A percentile compares a stretch with the other conserved stretches of the same genome.
Evolutionary conservation across 2,329 filamentous ascomycete genomes (phyloP).

Genomic region (Sordariomycetes sp.): DNA sequence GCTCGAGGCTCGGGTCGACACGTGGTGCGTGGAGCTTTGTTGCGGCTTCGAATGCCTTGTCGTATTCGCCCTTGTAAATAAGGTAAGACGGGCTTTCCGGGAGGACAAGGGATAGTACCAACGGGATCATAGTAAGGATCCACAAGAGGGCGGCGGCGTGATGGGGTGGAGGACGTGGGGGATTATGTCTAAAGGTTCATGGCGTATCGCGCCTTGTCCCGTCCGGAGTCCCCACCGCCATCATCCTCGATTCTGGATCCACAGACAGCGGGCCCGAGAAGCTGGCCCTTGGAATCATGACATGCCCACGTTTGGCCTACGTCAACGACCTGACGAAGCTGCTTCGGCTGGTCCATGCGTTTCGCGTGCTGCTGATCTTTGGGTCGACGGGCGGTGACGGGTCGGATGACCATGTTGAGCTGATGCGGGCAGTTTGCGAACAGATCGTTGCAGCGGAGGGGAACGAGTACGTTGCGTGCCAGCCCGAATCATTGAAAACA

Average conservation of each 20-base stretch:
- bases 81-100: conserved; percentile 29
- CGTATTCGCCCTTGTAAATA: conserved; percentile 3
- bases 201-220: conserved; percentile 11
- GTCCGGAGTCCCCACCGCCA: conserved; percentile 15
- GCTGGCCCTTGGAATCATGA: conserved; percentile 24
- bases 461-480: background rate
- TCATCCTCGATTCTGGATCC: conserved; percentile 19
- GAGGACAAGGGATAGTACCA: conserved; percentile 26
- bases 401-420: conserved; percentile 24
- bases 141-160: conserved; percentile 21
- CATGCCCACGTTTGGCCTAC: conserved; percentile 24
- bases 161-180: background rate
- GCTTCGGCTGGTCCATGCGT: conserved; percentile 17
- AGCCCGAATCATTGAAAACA: background rate
- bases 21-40: background rate
- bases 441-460: conserved; percentile 12
- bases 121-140: conserved; percentile 25
- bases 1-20: conserved; percentile 6
- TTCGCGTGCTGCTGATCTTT: conserved; percentile 24
- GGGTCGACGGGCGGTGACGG: conserved; percentile 34
- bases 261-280: conserved; percentile 23
- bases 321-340: conserved; percentile 25
- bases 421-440: conserved; percentile 23
- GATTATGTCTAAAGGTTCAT: background rate
- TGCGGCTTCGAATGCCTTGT: background rate